Evolutionary conservation across 164 flowering plant species (phyloP).

Genomic region (Dillenia turbinata): DNA sequence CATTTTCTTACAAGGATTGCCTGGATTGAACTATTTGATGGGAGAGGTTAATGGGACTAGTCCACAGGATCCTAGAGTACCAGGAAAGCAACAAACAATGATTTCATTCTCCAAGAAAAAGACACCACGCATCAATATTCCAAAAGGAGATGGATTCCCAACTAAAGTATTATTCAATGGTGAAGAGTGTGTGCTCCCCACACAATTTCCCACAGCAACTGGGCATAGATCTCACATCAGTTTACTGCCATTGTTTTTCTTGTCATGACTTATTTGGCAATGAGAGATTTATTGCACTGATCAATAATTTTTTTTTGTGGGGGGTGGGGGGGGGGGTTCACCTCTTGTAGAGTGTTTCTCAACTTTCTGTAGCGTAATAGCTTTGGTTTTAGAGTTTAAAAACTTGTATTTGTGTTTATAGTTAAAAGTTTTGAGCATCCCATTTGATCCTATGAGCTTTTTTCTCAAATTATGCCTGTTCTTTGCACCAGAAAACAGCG

Average conservation of each 20-base stretch:
- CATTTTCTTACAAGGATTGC: slow-evolving; percentile 62
- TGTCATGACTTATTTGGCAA: slow-evolving; percentile 17
- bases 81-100: slow-evolving; percentile 85
- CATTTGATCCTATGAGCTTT: no score
- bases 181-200: slow-evolving; percentile 75
- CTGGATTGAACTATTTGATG: slow-evolving; percentile 57
- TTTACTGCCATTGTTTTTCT: slow-evolving; percentile 8
- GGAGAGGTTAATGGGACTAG: slow-evolving; percentile 46
- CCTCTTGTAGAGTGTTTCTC: no score
- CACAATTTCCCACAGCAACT: slow-evolving; percentile 23
- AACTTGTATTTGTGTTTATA: no score
- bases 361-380: no score
- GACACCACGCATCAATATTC: slow-evolving; percentile 34
- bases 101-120: slow-evolving; percentile 61
- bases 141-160: slow-evolving; percentile 71
- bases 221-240: slow-evolving; percentile 12
- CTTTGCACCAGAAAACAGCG: no score
- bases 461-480: no score
- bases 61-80: slow-evolving; percentile 59
- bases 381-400: no score
- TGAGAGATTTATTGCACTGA: slow-evolving; percentile 15
- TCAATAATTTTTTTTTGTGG: neutral
- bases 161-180: slow-evolving; percentile 68
- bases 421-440: no score
- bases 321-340: neutral